Evolutionary conservation across 192 early-diverging fungal genomes (phyloP).

Genomic region (Blastocladiella britannica): DNA sequence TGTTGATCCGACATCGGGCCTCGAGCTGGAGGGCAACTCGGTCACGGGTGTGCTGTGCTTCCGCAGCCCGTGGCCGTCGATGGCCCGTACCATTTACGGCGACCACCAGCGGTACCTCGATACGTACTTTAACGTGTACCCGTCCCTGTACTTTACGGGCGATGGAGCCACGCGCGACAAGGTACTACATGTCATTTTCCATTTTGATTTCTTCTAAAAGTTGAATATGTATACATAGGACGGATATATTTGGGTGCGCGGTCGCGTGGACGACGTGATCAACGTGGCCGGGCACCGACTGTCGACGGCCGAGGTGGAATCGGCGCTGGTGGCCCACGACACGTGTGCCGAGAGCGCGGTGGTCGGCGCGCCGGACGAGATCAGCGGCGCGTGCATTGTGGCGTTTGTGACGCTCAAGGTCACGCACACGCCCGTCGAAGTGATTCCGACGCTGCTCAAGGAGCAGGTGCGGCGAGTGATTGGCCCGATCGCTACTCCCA

Average conservation of each 20-base stretch:
- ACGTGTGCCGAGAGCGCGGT: constrained; percentile 76
- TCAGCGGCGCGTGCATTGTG: constrained; percentile 80
- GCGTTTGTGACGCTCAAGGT: constrained; percentile 63
- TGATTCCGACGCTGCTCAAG: not conserved
- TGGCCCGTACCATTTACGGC: constrained; percentile 76
- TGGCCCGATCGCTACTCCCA: constrained; percentile 45
- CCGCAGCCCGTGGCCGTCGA: constrained; percentile 68
- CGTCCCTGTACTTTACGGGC: constrained; percentile 86
- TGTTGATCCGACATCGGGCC: constrained; percentile 63
- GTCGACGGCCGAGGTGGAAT: constrained; percentile 84
- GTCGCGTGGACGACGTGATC: constrained; percentile 79
- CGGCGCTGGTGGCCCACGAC: constrained; percentile 58
- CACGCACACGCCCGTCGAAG: not conserved
- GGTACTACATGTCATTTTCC: too few species aligned
- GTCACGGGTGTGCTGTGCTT: constrained; percentile 84
- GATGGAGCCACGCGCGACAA: constrained; percentile 78
- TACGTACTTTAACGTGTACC: constrained; percentile 79
- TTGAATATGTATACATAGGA: too few species aligned
- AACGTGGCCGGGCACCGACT: constrained; percentile 90
- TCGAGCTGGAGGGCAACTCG: constrained; percentile 61
- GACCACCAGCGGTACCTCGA: constrained; percentile 82
- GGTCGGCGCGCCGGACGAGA: constrained; percentile 71
- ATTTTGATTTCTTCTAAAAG: too few species aligned
- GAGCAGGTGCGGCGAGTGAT: not conserved
- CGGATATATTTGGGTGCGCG: constrained; percentile 90